Conservation (phyloP, 2,329 filamentous ascomycete species). For the Drechslerella coelobrocha region DNA sequence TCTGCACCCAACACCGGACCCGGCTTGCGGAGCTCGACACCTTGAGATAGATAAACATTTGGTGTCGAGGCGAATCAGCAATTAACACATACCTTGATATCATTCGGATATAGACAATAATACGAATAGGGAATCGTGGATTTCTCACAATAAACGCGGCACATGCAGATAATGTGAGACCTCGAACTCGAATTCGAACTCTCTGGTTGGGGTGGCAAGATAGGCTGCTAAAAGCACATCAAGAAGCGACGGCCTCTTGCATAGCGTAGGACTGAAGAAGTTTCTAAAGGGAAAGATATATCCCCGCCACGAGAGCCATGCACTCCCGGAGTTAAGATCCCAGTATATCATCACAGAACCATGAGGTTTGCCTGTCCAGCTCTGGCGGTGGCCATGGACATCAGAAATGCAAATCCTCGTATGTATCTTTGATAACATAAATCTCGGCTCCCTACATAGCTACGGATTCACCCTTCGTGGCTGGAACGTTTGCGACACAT, state of each 20-base stretch:
- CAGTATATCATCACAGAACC: neutral
- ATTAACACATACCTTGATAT: neutral
- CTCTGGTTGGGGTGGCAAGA: too few relatives aligned
- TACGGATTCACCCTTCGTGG: constrained; percentile 11
- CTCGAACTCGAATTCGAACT: too few relatives aligned
- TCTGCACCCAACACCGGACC: constrained; percentile 6
- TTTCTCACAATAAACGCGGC: too few relatives aligned
- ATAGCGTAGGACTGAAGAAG: constrained; percentile 15
- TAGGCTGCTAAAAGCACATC: too few relatives aligned
- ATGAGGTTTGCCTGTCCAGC: constrained; percentile 21
- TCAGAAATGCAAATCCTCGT: neutral
- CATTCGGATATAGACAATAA: neutral
- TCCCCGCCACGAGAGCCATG: too few relatives aligned
- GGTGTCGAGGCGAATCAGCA: neutral
- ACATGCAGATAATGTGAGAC: too few relatives aligned
- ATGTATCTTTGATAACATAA: neutral
- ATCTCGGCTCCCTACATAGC: constrained; percentile 20
- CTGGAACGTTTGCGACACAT: constrained; percentile 13
- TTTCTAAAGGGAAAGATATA: neutral
- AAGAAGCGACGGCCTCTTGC: constrained; percentile 21
- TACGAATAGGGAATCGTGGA: too few relatives aligned
- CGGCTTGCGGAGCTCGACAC: neutral
- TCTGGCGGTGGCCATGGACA: neutral
- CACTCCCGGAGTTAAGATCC: neutral
- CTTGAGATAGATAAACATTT: neutral